phyloP scores from a whole-genome alignment of 768 basidiomycete species.

The Lyophyllum decastes region DNA sequence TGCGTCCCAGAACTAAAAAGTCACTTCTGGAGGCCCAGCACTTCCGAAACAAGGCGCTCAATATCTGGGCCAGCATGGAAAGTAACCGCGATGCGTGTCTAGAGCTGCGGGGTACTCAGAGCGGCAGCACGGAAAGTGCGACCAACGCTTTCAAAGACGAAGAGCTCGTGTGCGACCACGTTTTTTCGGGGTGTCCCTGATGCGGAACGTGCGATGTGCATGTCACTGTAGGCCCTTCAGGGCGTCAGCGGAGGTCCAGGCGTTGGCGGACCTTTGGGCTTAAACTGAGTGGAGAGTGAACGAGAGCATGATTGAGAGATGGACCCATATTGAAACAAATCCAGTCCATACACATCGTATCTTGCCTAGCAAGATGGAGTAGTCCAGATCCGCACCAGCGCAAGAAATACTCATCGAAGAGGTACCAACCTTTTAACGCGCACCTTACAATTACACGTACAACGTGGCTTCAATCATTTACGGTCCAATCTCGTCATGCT shows the following conservation, averaged over 20 bases:
- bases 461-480: neutral
- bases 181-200: neutral
- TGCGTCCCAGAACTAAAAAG: neutral
- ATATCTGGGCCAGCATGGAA: neutral
- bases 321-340: no score
- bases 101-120: neutral
- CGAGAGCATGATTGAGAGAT: no score
- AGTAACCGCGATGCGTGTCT: neutral
- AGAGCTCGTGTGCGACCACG: neutral
- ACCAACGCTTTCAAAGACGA: neutral
- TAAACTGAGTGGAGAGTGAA: no score
- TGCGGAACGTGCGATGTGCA: neutral
- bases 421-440: no score
- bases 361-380: no score
- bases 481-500: neutral
- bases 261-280: no score
- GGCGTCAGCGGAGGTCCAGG: no score
- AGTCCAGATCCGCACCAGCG: no score
- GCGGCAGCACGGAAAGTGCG: neutral
- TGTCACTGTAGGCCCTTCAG: neutral
- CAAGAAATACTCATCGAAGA: no score
- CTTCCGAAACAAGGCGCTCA: neutral
- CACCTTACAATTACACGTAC: no score
- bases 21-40: neutral
- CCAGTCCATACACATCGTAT: no score